Evolutionary conservation across 768 basidiomycete genomes (phyloP).

Genomic region (Lentinus tigrinus): DNA sequence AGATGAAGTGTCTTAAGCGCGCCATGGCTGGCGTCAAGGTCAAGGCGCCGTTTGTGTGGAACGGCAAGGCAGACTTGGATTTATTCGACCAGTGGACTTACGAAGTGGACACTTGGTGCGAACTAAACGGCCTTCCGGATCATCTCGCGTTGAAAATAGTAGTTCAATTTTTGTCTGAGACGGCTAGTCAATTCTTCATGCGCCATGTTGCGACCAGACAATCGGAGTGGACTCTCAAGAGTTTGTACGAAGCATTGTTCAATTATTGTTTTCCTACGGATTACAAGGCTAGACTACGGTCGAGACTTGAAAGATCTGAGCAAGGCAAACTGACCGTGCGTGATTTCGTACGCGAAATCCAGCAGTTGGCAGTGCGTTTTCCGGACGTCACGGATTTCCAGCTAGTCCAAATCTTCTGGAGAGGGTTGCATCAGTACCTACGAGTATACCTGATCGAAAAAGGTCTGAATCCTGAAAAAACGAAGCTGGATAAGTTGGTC

Average conservation of each 20-base stretch:
- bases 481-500: background rate
- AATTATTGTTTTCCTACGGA: conserved; percentile 16
- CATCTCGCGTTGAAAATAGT: conserved; percentile 10
- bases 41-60: conserved; percentile 14
- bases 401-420: conserved; percentile 13
- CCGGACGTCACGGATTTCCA: conserved; percentile 12
- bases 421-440: conserved; percentile 12
- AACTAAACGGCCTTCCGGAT: conserved; percentile 11
- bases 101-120: conserved; percentile 16
- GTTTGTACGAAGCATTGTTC: conserved; percentile 12
- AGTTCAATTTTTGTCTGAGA: conserved; percentile 14
- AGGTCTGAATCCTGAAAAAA: conserved; percentile 7
- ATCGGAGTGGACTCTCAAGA: conserved; percentile 14
- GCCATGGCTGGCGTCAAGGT: conserved; percentile 14
- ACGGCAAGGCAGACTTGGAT: conserved; percentile 19
- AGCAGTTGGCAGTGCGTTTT: conserved; percentile 21
- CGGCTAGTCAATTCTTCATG: conserved; percentile 24
- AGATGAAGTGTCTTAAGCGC: background rate
- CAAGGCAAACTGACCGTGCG: conserved; percentile 10
- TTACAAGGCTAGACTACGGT: conserved; percentile 6
- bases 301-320: background rate
- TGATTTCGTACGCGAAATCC: conserved; percentile 20
- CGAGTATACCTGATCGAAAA: conserved; percentile 22
- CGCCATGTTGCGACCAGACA: conserved; percentile 16
- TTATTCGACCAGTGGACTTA: conserved; percentile 13